Percentiles rank a stretch among this genome's conserved stretches.
Conservation (phyloP, 139 green algal species). For the Diplosphaera chodatii region DNA sequence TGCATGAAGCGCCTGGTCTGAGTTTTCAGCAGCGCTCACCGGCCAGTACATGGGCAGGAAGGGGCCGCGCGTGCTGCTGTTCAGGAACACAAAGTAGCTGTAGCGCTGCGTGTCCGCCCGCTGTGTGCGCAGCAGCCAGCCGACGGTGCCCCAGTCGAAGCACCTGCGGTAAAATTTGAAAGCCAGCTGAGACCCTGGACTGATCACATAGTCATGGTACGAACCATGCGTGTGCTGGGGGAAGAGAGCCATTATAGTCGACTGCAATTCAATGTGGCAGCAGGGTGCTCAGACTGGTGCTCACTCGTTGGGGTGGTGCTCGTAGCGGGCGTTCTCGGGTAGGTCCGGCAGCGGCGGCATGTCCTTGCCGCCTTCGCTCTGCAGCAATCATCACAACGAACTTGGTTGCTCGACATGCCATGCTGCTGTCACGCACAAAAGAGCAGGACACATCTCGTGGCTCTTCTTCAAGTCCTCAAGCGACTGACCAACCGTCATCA, state of each 20-base stretch:
- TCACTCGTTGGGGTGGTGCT: conserved; percentile 35
- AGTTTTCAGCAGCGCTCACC: conserved; percentile 3
- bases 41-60: conserved; percentile 11
- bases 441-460: no score
- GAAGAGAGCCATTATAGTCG: no score
- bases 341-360: conserved; percentile 18
- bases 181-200: no score
- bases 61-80: conserved; percentile 9
- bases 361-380: background rate
- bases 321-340: conserved; percentile 40
- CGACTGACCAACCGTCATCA: no score
- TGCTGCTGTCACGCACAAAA: no score
- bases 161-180: no score
- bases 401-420: no score
- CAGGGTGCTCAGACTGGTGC: no score
- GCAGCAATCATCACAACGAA: background rate
- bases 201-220: no score
- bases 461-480: no score
- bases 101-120: conserved; percentile 2
- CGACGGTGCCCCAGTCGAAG: conserved; percentile 35
- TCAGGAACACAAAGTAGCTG: conserved; percentile 11
- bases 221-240: no score
- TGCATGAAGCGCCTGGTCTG: background rate
- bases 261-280: no score
- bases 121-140: conserved; percentile 21